Percentiles rank a stretch among this genome's conserved stretches.
phyloP scores from a whole-genome alignment of 306 rosid genomes.

The Argentina anserina region DNA sequence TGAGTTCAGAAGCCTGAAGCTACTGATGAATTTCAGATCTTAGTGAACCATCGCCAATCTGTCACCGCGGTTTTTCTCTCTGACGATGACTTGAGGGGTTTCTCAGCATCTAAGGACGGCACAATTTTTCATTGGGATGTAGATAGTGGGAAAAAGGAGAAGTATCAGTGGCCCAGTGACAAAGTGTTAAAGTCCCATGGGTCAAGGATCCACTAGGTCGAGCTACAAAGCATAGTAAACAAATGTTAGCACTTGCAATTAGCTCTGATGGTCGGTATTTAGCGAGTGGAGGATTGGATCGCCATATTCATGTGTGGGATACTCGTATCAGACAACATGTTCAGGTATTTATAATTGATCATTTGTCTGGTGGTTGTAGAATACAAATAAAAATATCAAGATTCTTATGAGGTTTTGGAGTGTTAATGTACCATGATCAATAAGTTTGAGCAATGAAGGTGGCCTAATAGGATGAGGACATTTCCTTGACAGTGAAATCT shows the following conservation, averaged over 20 bases:
- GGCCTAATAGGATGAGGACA: background rate
- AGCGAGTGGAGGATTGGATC: conserved; percentile 86
- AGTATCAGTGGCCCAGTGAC: conserved; percentile 71
- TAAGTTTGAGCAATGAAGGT: background rate
- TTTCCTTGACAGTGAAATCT: background rate
- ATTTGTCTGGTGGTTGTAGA: background rate
- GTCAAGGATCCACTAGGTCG: conserved; percentile 74
- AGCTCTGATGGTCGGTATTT: conserved; percentile 92
- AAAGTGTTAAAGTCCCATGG: conserved; percentile 64
- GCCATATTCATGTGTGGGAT: conserved; percentile 98
- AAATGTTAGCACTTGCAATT: conserved; percentile 61
- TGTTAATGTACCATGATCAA: background rate
- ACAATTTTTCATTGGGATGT: conserved; percentile 84
- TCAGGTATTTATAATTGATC: conserved; percentile 48
- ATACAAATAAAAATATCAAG: background rate
- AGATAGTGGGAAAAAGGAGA: conserved; percentile 71
- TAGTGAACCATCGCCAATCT: conserved; percentile 71
- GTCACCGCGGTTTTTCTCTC: conserved; percentile 80
- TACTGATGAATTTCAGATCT: conserved; percentile 50
- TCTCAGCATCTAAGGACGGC: conserved; percentile 94
- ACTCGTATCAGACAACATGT: conserved; percentile 79
- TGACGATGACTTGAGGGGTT: conserved; percentile 79
- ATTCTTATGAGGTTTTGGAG: background rate
- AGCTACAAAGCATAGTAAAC: conserved; percentile 66
- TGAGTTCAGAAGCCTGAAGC: conserved; percentile 57